These are phyloP conservation scores for Melocanna baccifera DNA, from an alignment of 176 grass and related monocot species.

Conservation along the genomic window DNA sequence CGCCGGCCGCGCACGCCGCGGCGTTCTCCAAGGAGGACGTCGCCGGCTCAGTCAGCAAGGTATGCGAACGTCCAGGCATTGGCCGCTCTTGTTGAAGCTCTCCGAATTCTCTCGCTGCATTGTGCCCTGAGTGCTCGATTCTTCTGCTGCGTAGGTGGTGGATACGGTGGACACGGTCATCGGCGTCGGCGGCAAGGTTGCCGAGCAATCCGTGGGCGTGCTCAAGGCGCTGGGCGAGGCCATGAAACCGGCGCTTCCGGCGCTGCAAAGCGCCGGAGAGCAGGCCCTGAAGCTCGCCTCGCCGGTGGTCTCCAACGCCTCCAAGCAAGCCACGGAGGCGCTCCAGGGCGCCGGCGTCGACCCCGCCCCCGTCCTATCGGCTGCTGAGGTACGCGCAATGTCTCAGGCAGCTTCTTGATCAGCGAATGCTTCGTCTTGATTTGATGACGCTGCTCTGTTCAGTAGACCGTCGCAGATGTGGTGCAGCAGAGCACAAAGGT, in stretches of 20 bases:
- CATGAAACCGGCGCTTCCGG: slow-evolving; percentile 67
- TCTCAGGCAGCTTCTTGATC: background rate
- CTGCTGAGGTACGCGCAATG: slow-evolving; percentile 50
- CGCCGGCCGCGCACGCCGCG: slow-evolving; percentile 47
- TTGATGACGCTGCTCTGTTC: slow-evolving; percentile 24
- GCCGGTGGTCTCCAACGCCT: slow-evolving; percentile 61
- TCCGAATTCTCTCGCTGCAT: background rate
- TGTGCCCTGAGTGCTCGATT: background rate
- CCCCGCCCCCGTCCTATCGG: slow-evolving; percentile 58
- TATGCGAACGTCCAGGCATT: background rate
- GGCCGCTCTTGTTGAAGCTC: background rate
- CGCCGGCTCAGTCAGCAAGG: slow-evolving; percentile 63
- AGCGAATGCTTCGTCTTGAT: background rate
- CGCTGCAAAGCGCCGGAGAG: slow-evolving; percentile 59
- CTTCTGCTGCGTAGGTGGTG: slow-evolving; percentile 38
- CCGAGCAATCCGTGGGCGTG: slow-evolving; percentile 41
- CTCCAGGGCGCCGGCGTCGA: slow-evolving; percentile 81
- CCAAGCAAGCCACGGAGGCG: slow-evolving; percentile 67
- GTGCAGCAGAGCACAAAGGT: slow-evolving; percentile 61
- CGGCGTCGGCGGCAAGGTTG: slow-evolving; percentile 40
- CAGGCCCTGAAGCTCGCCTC: slow-evolving; percentile 73
- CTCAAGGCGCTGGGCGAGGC: slow-evolving; percentile 55
- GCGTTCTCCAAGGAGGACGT: slow-evolving; percentile 76
- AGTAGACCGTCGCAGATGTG: slow-evolving; percentile 66
- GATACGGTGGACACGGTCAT: slow-evolving; percentile 61